Evolutionary conservation across 345 rosid genomes (phyloP), one percentile per base, ranked within the genome.

Genomic region (Rubroshorea leprosula): DNA sequence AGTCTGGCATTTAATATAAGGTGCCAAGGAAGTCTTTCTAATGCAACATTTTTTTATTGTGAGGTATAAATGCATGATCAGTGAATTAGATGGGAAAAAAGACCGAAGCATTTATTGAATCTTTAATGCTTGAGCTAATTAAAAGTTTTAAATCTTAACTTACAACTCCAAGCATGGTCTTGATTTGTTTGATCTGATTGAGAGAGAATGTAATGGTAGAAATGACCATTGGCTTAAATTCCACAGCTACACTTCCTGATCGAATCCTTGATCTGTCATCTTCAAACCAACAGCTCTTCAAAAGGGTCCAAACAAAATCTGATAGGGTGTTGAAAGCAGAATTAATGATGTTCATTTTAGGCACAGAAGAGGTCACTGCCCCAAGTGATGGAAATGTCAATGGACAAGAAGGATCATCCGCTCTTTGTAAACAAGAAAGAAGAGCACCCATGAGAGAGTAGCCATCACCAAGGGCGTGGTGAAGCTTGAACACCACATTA

Each of bases 391-490:
- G 82, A 52, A 82, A 74, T 7, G 73, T 60, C 55, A 76, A 17
- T 4, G 84, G 71, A 43, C 76, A 66, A 13, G 62, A 66, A 62
- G 83, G 83, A 9, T 73, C 22, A 14, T 83, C 83, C 14, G 79
- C 85, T 54, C 85, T 67, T 57, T 75, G 71, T 3, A 83, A 63
- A 44, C 81, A 75, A 49, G 85, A 83, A 44, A 83, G 71, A 17
- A 83, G 79, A 41, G 79, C 79, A 11, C 78, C 78, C 79, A 83
- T 76, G 16, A 83, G 58, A 62, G 76, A 73, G 19, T 55, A 77
- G 14, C 88, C 85, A 29, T 83, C 88, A 0, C 85, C 85, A 13
- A 83, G 83, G 0, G 85, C 62, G 31, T 83, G 88, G 55, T 83
- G 88, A 20, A 83, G 72, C 74, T 80, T 83, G 69, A 83, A 80